These are phyloP conservation scores for Candida gorgasii DNA, from an alignment of 805 yeast species.

Conservation along the genomic window DNA sequence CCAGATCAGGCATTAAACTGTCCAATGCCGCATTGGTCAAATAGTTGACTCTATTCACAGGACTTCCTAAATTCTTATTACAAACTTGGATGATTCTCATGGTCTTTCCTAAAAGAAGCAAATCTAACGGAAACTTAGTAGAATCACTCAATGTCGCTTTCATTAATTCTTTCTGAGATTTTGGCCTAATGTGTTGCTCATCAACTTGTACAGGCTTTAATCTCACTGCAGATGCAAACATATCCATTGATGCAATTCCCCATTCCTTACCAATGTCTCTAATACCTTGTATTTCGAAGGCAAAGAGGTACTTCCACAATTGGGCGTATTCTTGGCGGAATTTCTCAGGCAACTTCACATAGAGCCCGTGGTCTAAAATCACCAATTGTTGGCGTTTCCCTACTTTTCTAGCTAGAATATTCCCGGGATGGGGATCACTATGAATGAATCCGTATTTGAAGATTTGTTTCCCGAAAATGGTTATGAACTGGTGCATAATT, in stretches of 20 bases:
- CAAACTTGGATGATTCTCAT: slow-evolving; percentile 75
- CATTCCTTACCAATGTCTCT: slow-evolving; percentile 52
- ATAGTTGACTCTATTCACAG: slow-evolving; percentile 69
- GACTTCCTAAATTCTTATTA: slow-evolving; percentile 66
- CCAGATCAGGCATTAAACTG: slow-evolving; percentile 18
- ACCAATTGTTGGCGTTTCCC: slow-evolving; percentile 55
- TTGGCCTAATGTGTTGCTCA: slow-evolving; percentile 6
- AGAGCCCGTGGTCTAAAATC: slow-evolving; percentile 74
- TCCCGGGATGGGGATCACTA: slow-evolving; percentile 84
- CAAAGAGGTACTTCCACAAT: slow-evolving; percentile 65
- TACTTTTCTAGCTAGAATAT: slow-evolving; percentile 49
- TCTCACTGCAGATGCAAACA: slow-evolving; percentile 58
- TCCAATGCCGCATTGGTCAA: slow-evolving; percentile 58
- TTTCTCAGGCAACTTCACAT: slow-evolving; percentile 50
- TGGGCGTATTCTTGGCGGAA: slow-evolving; percentile 58
- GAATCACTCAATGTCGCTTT: slow-evolving; percentile 59
- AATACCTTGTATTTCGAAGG: slow-evolving; percentile 50
- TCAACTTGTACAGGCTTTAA: slow-evolving; percentile 44
- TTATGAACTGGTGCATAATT: slow-evolving; percentile 53
- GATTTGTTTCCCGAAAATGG: slow-evolving; percentile 56
- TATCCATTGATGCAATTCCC: slow-evolving; percentile 70
- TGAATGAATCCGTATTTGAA: slow-evolving; percentile 70
- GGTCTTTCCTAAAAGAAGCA: slow-evolving; percentile 65
- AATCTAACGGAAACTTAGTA: slow-evolving; percentile 63
- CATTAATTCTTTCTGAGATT: slow-evolving; percentile 44